Conservation (phyloP, 176 grass and related monocot genomes). For the Phoenix dactylifera region DNA sequence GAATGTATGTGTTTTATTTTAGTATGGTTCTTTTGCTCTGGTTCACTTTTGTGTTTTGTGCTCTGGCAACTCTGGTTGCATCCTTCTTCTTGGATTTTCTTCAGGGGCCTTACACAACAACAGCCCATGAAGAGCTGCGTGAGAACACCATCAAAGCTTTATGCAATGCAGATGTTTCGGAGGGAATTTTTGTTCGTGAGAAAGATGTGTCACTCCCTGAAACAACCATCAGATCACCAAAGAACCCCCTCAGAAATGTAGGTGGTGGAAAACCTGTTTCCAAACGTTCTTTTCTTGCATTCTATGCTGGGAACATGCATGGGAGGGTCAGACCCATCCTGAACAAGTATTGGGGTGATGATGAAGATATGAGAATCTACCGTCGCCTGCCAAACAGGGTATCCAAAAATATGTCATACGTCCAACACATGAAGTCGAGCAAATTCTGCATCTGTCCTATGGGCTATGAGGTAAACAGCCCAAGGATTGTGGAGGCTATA, state of each 20-base stretch:
- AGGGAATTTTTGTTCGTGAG: slow-evolving; percentile 10
- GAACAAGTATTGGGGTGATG: slow-evolving; percentile 10
- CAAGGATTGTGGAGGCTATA: slow-evolving; percentile 11
- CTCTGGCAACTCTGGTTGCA: no score
- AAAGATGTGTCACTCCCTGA: slow-evolving; percentile 12
- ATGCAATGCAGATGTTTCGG: slow-evolving; percentile 12
- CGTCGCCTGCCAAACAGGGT: slow-evolving; percentile 8
- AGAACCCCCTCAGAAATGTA: slow-evolving; percentile 2
- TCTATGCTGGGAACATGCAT: slow-evolving; percentile 17
- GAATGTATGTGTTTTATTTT: no score
- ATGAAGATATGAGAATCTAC: slow-evolving; percentile 14
- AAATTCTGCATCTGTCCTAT: slow-evolving; percentile 20
- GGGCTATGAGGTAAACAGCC: slow-evolving; percentile 18
- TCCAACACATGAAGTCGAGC: slow-evolving; percentile 10
- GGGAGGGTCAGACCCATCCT: slow-evolving; percentile 12
- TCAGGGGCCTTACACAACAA: slow-evolving; percentile 12
- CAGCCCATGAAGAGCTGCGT: slow-evolving; percentile 7
- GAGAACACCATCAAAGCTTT: slow-evolving; percentile 14
- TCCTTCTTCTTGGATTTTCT: background rate
- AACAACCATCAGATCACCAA: slow-evolving; percentile 9
- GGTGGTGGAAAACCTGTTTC: slow-evolving; percentile 1
- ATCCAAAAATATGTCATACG: slow-evolving; percentile 7
- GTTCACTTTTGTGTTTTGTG: no score
- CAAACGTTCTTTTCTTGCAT: slow-evolving; percentile 3
- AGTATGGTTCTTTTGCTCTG: no score